Conservation (phyloP, 345 rosid genomes). For the Alliaria petiolata region DNA sequence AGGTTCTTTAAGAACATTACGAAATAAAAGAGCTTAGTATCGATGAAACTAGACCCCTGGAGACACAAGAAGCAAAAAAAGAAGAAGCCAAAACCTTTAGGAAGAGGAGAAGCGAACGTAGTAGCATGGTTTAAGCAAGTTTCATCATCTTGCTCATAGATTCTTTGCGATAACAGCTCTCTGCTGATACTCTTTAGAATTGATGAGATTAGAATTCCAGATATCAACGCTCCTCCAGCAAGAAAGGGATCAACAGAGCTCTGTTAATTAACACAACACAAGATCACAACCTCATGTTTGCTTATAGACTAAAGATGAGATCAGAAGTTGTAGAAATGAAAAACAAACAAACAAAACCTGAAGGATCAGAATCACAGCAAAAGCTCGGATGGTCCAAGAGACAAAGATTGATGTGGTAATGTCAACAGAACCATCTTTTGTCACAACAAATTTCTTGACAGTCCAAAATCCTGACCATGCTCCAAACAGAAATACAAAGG, state of each 20-base stretch:
- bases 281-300: background rate
- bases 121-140: background rate
- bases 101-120: background rate
- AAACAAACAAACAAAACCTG: conserved; percentile 41
- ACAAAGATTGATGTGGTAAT: conserved; percentile 53
- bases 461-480: conserved; percentile 94
- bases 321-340: background rate
- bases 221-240: conserved; percentile 49
- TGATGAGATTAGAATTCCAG: conserved; percentile 24
- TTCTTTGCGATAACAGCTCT: background rate
- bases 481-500: conserved; percentile 53
- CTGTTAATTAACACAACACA: conserved; percentile 39
- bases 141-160: background rate
- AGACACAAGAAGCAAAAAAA: background rate
- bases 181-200: background rate
- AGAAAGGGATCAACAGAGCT: conserved; percentile 73
- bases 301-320: background rate
- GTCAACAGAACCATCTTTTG: conserved; percentile 73
- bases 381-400: conserved; percentile 62
- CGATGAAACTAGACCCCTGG: background rate
- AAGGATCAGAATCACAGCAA: conserved; percentile 56
- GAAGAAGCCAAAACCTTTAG: background rate
- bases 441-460: conserved; percentile 60
- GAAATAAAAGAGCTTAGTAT: background rate
- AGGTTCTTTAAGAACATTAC: background rate